Evolutionary conservation across 768 basidiomycete species (phyloP).

Genomic region (Lentinula aciculospora): DNA sequence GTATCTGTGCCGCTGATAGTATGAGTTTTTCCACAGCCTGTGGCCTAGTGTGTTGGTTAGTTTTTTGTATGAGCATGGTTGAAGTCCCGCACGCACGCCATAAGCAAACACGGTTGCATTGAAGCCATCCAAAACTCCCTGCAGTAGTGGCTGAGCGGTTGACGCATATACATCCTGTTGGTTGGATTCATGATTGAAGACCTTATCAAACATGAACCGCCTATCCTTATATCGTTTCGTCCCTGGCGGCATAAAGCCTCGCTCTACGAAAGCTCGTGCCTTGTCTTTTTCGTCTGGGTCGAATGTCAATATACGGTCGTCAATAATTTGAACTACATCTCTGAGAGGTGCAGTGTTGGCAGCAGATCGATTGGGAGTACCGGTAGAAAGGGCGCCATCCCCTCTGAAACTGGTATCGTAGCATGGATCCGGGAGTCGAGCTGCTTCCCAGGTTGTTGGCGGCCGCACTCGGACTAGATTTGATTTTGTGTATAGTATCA

Average conservation of each 20-base stretch:
- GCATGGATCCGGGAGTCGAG: constrained; percentile 71
- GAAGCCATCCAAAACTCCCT: constrained; percentile 86
- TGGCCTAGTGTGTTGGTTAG: constrained; percentile 56
- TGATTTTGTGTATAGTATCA: constrained; percentile 1
- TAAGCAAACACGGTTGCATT: constrained; percentile 99
- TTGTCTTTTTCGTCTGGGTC: constrained; percentile 91
- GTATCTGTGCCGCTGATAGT: constrained; percentile 90
- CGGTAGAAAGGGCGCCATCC: constrained; percentile 78
- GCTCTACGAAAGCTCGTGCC: constrained; percentile 73
- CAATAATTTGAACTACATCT: constrained; percentile 82
- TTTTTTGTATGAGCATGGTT: background rate
- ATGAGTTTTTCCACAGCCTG: constrained; percentile 99
- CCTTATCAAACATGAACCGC: constrained; percentile 94
- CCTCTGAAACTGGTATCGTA: constrained; percentile 70
- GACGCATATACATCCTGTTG: constrained; percentile 87
- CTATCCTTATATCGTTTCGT: constrained; percentile 95
- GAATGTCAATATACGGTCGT: constrained; percentile 93
- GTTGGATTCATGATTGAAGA: constrained; percentile 74
- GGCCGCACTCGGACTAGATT: constrained; percentile 83
- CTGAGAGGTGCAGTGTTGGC: constrained; percentile 55
- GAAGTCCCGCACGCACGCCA: constrained; percentile 59
- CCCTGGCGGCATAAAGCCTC: constrained; percentile 80
- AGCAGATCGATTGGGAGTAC: constrained; percentile 40
- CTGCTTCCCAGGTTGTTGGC: constrained; percentile 78
- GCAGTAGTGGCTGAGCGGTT: constrained; percentile 81